These are phyloP conservation scores for Fraxinus latifolia DNA, from an alignment of 305 asterid genomes.

Conservation along the genomic window DNA sequence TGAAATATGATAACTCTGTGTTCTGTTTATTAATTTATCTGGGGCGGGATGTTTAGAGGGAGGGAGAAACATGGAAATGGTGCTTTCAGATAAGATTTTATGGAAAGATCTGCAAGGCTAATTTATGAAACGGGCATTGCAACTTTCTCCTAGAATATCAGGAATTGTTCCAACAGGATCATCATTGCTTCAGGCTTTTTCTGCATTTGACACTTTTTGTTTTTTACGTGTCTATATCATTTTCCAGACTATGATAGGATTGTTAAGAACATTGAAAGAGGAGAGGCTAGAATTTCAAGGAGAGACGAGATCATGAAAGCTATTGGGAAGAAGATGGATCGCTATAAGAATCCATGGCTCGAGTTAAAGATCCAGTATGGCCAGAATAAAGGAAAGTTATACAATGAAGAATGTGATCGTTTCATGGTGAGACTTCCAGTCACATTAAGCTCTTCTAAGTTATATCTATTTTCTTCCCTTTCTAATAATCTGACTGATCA, in stretches of 20 bases:
- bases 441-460: neutral
- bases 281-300: constrained; percentile 94
- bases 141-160: neutral
- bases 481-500: neutral
- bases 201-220: neutral
- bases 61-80: neutral
- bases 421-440: constrained; percentile 67
- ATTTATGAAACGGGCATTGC: neutral
- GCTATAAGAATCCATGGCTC: constrained; percentile 97
- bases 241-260: constrained; percentile 93
- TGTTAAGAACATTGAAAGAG: constrained; percentile 90
- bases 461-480: neutral
- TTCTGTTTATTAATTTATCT: neutral
- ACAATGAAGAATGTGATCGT: constrained; percentile 99
- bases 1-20: neutral
- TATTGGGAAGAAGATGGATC: constrained; percentile 91
- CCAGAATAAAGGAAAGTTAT: constrained; percentile 97
- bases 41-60: neutral
- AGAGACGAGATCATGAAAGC: constrained; percentile 99
- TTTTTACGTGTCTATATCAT: constrained; percentile 3
- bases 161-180: neutral
- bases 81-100: neutral
- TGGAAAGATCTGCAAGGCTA: neutral
- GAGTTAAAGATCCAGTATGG: constrained; percentile 97
- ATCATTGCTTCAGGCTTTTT: neutral